Conservation (phyloP, 768 basidiomycete genomes). For the Daedalea quercina region DNA sequence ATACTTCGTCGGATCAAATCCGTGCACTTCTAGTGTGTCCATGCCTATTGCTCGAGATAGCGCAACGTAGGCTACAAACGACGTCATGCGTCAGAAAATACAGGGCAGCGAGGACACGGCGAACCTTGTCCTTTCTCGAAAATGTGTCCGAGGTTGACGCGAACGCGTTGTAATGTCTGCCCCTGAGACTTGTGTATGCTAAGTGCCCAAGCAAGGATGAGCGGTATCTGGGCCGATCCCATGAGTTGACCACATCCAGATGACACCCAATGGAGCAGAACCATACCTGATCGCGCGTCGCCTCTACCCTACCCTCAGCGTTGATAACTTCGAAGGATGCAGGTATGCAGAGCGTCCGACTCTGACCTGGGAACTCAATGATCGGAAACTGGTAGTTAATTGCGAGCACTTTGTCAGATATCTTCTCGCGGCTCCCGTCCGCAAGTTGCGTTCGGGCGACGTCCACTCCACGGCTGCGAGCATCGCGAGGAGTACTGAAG, state of each 20-base stretch:
- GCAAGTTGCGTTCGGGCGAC: constrained; percentile 14
- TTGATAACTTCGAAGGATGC: constrained; percentile 60
- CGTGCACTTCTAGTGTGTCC: constrained; percentile 57
- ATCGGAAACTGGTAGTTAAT: constrained; percentile 41
- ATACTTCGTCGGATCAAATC: constrained; percentile 55
- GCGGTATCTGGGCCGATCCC: constrained; percentile 32
- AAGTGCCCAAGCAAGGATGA: constrained; percentile 82
- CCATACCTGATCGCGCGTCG: constrained; percentile 48
- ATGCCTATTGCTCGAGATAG: constrained; percentile 66
- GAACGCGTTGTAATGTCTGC: constrained; percentile 80
- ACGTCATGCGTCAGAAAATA: not conserved
- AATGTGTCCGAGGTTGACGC: constrained; percentile 65
- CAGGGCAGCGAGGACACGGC: not conserved
- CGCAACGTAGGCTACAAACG: constrained; percentile 53
- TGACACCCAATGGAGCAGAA: not conserved
- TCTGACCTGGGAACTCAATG: constrained; percentile 49
- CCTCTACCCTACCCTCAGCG: constrained; percentile 51
- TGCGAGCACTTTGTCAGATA: not conserved
- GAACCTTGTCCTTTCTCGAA: constrained; percentile 81
- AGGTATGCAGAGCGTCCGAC: constrained; percentile 40
- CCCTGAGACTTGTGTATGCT: constrained; percentile 90
- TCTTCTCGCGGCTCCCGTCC: not conserved
- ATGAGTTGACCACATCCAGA: not conserved
- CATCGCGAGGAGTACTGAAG: constrained; percentile 28
- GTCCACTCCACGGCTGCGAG: constrained; percentile 28